phyloP scores from a whole-genome alignment of 495 filamentous ascomycete species.

The Trichoderma gamsii region DNA sequence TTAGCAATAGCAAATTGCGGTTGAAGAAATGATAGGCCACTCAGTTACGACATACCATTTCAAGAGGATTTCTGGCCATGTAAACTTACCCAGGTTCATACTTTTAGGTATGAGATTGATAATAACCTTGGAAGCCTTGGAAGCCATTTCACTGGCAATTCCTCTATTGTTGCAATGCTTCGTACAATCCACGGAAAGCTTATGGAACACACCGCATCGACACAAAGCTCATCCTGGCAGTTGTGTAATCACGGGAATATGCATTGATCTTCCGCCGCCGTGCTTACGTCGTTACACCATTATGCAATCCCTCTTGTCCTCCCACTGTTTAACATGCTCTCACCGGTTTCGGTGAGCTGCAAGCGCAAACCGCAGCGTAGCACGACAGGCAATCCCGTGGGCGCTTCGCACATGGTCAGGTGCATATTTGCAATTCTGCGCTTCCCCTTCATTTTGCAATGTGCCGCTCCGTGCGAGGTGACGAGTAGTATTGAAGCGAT shows the following conservation, averaged over 20 bases:
- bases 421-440: background rate
- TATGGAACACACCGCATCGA: background rate
- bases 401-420: background rate
- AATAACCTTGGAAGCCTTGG: too few relatives aligned
- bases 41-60: too few relatives aligned
- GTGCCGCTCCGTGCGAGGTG: background rate
- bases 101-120: too few relatives aligned
- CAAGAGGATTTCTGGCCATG: too few relatives aligned
- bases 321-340: background rate
- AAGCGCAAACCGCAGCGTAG: background rate
- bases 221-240: background rate
- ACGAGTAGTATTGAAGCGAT: background rate
- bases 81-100: too few relatives aligned
- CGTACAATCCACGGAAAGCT: too few relatives aligned
- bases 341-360: slow-evolving; percentile 2
- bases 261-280: background rate
- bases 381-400: slow-evolving; percentile 1
- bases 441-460: background rate
- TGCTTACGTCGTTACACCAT: background rate
- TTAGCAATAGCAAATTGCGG: too few relatives aligned
- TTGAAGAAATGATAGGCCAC: too few relatives aligned
- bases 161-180: too few relatives aligned
- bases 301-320: background rate
- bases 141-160: too few relatives aligned
- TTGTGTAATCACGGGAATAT: background rate